phyloP scores from a whole-genome alignment of 78 protist genomes.

The Dictyostelium capitatum region DNA sequence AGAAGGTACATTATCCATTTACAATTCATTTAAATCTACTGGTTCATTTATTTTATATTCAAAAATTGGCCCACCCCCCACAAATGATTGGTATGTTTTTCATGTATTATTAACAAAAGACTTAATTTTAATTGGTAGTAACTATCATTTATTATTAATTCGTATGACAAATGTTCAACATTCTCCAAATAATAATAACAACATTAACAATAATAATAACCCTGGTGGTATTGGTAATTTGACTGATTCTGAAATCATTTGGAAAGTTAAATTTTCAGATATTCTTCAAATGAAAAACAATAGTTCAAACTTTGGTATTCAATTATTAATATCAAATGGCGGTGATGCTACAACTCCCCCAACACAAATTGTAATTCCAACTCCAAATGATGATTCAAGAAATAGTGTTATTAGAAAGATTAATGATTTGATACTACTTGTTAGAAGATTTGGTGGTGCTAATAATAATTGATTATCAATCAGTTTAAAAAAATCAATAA shows the following conservation, averaged over 20 bases:
- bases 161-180: not conserved
- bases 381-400: constrained; percentile 46
- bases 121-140: constrained; percentile 9
- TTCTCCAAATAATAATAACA: not conserved
- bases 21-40: constrained; percentile 29
- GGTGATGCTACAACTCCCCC: not conserved
- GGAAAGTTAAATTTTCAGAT: constrained; percentile 54
- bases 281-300: constrained; percentile 7
- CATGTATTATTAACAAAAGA: constrained; percentile 22
- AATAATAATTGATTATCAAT: too few relatives aligned
- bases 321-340: not conserved
- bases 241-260: constrained; percentile 36
- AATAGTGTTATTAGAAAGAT: constrained; percentile 21
- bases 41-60: constrained; percentile 51
- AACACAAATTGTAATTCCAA: not conserved
- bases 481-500: too few relatives aligned
- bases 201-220: not conserved
- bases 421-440: not conserved
- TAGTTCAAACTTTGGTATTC: not conserved
- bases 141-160: constrained; percentile 12
- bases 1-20: constrained; percentile 47
- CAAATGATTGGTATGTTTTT: constrained; percentile 47
- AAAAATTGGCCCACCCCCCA: constrained; percentile 51
- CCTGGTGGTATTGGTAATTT: not conserved
- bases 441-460: constrained; percentile 56